Percentiles rank a stretch among this genome's conserved stretches.
phyloP scores from a whole-genome alignment of 768 basidiomycete species.

The Termitomyces sp. region DNA sequence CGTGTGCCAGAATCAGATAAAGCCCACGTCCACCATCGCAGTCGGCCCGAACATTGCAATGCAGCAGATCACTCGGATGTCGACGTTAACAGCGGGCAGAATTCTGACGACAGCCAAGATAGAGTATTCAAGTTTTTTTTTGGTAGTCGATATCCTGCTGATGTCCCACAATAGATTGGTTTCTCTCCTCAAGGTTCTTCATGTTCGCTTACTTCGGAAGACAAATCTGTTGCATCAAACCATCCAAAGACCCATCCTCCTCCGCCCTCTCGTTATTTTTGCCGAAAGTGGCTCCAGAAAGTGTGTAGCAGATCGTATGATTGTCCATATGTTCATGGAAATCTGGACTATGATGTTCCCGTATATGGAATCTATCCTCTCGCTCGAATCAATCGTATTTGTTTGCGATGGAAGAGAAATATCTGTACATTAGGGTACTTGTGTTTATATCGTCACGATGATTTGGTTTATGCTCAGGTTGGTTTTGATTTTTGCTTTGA shows the following conservation, averaged over 20 bases:
- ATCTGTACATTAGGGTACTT: constrained; percentile 4
- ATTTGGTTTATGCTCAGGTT: constrained; percentile 8
- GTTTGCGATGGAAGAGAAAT: not conserved
- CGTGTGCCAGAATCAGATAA: not conserved
- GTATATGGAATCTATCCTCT: constrained; percentile 6
- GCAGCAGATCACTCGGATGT: not conserved
- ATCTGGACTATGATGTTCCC: constrained; percentile 12
- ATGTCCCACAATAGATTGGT: not conserved
- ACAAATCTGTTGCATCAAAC: not conserved
- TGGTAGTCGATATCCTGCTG: not conserved
- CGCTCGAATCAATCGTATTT: not conserved
- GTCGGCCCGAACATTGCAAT: constrained; percentile 1
- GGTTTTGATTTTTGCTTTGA: not conserved
- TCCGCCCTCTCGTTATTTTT: constrained; percentile 4
- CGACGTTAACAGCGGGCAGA: not conserved
- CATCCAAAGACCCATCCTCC: constrained; percentile 1
- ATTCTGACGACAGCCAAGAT: constrained; percentile 7
- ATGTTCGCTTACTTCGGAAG: constrained; percentile 7
- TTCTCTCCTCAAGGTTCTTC: constrained; percentile 3
- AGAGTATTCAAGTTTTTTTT: not conserved
- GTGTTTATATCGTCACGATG: constrained; percentile 2
- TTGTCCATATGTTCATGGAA: constrained; percentile 17
- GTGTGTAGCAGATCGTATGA: constrained; percentile 14
- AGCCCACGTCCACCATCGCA: not conserved
- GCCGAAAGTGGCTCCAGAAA: constrained; percentile 12